These are phyloP conservation scores for Alternaria dauci DNA, from an alignment of 2,329 filamentous ascomycete genomes.

Conservation along the genomic window DNA sequence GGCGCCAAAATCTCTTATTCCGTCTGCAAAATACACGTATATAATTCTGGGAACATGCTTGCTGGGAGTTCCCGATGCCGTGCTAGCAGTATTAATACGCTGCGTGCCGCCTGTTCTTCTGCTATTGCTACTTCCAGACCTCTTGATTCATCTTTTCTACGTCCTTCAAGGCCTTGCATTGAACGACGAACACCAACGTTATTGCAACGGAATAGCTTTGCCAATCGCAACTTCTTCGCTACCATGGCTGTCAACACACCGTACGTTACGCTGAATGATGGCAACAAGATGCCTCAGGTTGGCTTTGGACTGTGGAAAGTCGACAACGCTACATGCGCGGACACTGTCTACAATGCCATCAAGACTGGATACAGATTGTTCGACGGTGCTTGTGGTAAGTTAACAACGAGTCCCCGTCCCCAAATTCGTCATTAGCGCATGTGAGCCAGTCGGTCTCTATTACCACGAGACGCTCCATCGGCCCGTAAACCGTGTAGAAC, in stretches of 20 bases:
- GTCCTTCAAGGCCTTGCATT: constrained; percentile 12
- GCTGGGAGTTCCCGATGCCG: constrained; percentile 24
- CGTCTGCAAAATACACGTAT: constrained; percentile 20
- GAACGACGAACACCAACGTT: constrained; percentile 14
- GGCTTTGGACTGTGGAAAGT: constrained; percentile 49
- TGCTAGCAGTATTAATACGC: constrained; percentile 35
- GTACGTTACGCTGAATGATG: constrained; percentile 45
- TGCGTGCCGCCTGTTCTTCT: constrained; percentile 23
- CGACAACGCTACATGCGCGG: constrained; percentile 43
- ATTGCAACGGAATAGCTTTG: constrained; percentile 7
- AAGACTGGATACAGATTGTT: constrained; percentile 50
- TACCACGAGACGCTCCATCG: constrained; percentile 6
- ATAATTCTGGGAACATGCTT: constrained; percentile 26
- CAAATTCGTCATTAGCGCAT: not conserved
- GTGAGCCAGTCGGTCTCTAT: not conserved
- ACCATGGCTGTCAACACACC: constrained; percentile 41
- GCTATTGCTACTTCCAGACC: constrained; percentile 16
- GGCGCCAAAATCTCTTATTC: constrained; percentile 23
- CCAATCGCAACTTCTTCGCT: constrained; percentile 27
- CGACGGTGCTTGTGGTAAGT: constrained; percentile 50
- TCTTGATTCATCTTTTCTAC: constrained; percentile 13
- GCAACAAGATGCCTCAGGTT: constrained; percentile 49
- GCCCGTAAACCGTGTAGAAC: constrained; percentile 8
- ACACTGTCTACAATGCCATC: constrained; percentile 49
- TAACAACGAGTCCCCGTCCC: not conserved